These are phyloP conservation scores for Lenzites betulinus DNA, from an alignment of 768 basidiomycete species.

Conservation along the genomic window DNA sequence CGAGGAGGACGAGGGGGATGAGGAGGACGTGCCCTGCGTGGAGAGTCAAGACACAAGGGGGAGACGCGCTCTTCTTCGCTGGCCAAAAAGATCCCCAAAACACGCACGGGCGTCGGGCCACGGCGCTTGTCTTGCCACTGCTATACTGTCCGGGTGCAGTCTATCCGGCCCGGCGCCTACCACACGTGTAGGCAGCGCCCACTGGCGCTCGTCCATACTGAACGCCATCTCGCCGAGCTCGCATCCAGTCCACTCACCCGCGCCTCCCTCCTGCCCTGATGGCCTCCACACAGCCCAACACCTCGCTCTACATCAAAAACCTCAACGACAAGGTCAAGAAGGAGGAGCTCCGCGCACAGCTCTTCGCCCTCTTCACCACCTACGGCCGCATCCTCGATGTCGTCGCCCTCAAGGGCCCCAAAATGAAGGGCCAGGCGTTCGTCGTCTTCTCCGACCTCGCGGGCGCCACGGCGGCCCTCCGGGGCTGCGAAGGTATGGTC, in stretches of 20 bases:
- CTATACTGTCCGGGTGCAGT: too few species aligned
- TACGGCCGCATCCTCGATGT: slow-evolving; percentile 95
- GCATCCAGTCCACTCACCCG: neutral
- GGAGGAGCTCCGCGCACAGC: slow-evolving; percentile 79
- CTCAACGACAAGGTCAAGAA: slow-evolving; percentile 93
- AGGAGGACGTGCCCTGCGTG: neutral
- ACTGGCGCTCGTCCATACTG: neutral
- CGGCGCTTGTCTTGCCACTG: neutral
- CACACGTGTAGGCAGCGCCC: neutral
- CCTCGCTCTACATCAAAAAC: slow-evolving; percentile 90
- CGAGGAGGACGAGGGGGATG: slow-evolving; percentile 2
- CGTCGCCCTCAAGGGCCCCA: slow-evolving; percentile 81
- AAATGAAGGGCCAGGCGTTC: slow-evolving; percentile 94
- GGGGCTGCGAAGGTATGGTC: slow-evolving; percentile 88
- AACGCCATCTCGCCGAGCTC: neutral
- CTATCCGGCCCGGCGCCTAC: neutral
- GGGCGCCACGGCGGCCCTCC: slow-evolving; percentile 88
- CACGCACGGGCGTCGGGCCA: slow-evolving; percentile 14
- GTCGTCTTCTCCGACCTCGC: slow-evolving; percentile 93
- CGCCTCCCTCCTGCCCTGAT: slow-evolving; percentile 13
- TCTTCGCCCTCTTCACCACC: slow-evolving; percentile 88
- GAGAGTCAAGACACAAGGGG: neutral
- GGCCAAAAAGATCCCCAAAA: slow-evolving; percentile 9
- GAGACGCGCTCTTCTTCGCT: slow-evolving; percentile 10
- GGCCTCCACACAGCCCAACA: slow-evolving; percentile 71